Base-by-base conservation (phyloP, 768 basidiomycete genomes). In the Rhizopogon vulgaris region DNA sequence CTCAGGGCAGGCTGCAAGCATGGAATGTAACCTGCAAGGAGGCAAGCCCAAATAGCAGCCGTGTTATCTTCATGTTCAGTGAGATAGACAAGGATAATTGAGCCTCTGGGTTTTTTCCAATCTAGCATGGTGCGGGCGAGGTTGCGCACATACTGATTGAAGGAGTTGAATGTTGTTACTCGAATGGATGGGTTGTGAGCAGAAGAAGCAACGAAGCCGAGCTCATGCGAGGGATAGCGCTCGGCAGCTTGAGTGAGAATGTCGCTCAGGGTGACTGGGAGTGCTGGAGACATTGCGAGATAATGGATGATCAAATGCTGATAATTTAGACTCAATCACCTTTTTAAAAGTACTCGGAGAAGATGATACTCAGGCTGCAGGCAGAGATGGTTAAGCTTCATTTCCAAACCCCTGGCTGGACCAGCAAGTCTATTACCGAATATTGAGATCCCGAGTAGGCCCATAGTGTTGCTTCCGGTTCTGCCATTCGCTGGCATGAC, bases 1-100 rank as follows among this genome's bases (percentile, higher is more conserved):
- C 51, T 52, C 11, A 52, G 46, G 15, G 51, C 47, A 25, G 51
- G 51, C 18, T 52, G 51, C 34, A 52, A 36, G 46, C 51, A 52
- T 2, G 51, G 51, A 4, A 52, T 34, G 12, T 52, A 52, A 5
- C 51, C 51, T 15, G 51, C 51, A 7, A 52, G 51, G 30, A 52
- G 45, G 25, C 51, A 52, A 9, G 51, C 51, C 51, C 51, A 52
- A 17, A 52, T 48, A 17, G 51, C 51, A 18, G 51, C 48, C 51
- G 49, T 52, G 51, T 52, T 52, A 36, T 52, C 51, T 25, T 52
- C 51, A 30, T 52, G 51, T 48, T 52, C 51, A 11, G 47, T 52
- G 14, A 52, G 25, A 9, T 52, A 52, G 17, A 52, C 51, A 22
- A 52, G 48, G 34, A 52, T 38, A 36, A 52, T 36, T 8, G 51